A percentile compares a stretch with the other conserved stretches of the same genome.
Conservation (phyloP, 169 alveolate genomes). For the Neospora caninum region DNA sequence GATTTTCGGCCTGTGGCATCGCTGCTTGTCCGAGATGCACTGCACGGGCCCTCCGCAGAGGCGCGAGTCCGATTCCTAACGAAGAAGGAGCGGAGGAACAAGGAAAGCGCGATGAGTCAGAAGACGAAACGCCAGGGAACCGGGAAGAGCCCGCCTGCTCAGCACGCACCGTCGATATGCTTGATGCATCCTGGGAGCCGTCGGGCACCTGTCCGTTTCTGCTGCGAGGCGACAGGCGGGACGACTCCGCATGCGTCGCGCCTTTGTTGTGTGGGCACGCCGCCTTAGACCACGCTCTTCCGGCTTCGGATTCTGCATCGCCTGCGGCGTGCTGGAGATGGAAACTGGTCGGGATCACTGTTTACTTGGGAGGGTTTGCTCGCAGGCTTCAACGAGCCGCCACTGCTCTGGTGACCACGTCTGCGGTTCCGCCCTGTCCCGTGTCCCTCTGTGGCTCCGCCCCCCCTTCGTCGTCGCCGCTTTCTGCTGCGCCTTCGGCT, state of each 20-base stretch:
- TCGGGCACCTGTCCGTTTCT: neutral
- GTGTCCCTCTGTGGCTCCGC: neutral
- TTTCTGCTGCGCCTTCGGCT: neutral
- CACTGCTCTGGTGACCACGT: neutral
- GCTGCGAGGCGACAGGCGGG: neutral
- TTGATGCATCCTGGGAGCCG: neutral
- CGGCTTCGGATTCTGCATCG: neutral
- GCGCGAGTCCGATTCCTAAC: neutral
- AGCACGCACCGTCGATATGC: neutral
- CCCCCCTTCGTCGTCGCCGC: neutral
- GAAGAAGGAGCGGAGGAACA: neutral
- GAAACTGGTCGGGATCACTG: conserved; percentile 12
- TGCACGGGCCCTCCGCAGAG: neutral
- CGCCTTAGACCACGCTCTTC: neutral
- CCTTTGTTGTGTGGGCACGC: neutral
- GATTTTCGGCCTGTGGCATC: neutral
- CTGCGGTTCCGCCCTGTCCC: neutral
- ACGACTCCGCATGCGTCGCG: neutral
- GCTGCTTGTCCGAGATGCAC: neutral
- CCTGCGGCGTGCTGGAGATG: conserved; percentile 31
- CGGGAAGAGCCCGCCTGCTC: neutral
- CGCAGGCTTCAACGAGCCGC: neutral
- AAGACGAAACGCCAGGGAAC: neutral
- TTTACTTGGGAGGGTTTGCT: conserved; percentile 16
- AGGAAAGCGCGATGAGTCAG: neutral